Evolutionary conservation across 2,329 filamentous ascomycete species (phyloP).

Genomic region (Arachnomyces sp.): DNA sequence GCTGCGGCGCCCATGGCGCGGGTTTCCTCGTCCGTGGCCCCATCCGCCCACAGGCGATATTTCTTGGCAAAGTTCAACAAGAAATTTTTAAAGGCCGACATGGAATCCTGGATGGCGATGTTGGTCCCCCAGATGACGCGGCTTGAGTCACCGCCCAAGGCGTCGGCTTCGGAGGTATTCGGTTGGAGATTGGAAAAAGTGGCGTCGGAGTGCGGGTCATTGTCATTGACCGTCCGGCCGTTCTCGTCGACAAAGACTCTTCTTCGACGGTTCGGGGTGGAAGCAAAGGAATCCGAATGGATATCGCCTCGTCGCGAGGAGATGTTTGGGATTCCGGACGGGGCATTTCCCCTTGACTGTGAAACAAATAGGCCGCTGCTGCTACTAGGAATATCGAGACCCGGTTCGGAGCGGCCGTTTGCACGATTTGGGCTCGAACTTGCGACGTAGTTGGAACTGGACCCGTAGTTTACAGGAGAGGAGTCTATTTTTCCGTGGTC

Average conservation of each 20-base stretch:
- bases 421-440: constrained; percentile 76
- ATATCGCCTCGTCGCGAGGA: constrained; percentile 75
- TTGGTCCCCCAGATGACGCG: constrained; percentile 96
- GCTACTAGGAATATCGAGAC: constrained; percentile 70
- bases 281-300: constrained; percentile 64
- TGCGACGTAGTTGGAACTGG: constrained; percentile 81
- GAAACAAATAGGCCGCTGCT: constrained; percentile 82
- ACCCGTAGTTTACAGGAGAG: constrained; percentile 83
- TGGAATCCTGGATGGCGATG: constrained; percentile 84
- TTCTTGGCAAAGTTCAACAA: constrained; percentile 85
- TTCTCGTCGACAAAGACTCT: constrained; percentile 59
- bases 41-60: constrained; percentile 86
- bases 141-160: constrained; percentile 70
- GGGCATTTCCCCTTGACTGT: constrained; percentile 47
- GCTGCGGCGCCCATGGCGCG: constrained; percentile 59
- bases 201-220: constrained; percentile 48
- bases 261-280: constrained; percentile 45
- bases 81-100: constrained; percentile 84
- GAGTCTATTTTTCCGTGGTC: constrained; percentile 56
- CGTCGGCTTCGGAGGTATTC: constrained; percentile 85
- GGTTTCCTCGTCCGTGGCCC: constrained; percentile 69
- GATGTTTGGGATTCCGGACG: constrained; percentile 43
- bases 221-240: constrained; percentile 50
- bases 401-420: constrained; percentile 46
- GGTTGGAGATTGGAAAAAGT: constrained; percentile 66